Evolutionary conservation across 2,329 filamentous ascomycete species (phyloP).

Genomic region (Chaetomiaceae sp.): DNA sequence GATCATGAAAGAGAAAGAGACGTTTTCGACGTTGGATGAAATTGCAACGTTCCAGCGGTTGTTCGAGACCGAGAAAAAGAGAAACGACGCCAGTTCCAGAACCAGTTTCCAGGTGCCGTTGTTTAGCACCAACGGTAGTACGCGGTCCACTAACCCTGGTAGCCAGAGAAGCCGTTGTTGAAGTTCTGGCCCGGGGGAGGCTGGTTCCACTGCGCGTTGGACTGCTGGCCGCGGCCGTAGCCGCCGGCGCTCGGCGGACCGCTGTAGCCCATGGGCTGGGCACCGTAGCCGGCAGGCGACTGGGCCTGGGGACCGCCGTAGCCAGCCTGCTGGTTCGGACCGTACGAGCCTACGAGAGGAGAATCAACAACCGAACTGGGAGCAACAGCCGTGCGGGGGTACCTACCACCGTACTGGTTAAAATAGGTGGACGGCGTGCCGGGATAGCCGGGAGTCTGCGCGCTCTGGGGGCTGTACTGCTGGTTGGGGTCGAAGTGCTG

Average conservation of each 20-base stretch:
- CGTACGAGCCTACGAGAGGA: constrained; percentile 35
- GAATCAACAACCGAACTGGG: constrained; percentile 46
- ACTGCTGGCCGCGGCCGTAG: constrained; percentile 72
- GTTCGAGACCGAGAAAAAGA: constrained; percentile 7
- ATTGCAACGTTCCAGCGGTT: constrained; percentile 14
- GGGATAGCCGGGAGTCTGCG: constrained; percentile 67
- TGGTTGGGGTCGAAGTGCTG: constrained; percentile 71
- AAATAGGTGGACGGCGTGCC: constrained; percentile 80
- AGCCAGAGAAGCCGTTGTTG: constrained; percentile 59
- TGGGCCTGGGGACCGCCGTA: constrained; percentile 60
- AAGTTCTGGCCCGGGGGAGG: constrained; percentile 51
- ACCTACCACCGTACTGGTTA: constrained; percentile 83
- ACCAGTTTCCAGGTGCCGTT: constrained; percentile 1
- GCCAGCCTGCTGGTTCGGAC: constrained; percentile 58
- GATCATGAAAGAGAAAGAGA: constrained; percentile 21
- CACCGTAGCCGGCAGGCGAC: constrained; percentile 59
- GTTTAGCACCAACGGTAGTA: neutral
- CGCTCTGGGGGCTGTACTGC: constrained; percentile 69
- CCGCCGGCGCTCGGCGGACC: constrained; percentile 73
- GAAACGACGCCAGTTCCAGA: constrained; percentile 12
- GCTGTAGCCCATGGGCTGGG: constrained; percentile 66
- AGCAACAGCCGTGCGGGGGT: neutral
- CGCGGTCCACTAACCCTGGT: constrained; percentile 48
- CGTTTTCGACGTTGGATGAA: constrained; percentile 16
- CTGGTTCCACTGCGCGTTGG: constrained; percentile 53